Percentiles rank a stretch among this genome's conserved stretches.
phyloP scores from a whole-genome alignment of 2,329 filamentous ascomycete species.

The Cryoendolithus antarcticus region DNA sequence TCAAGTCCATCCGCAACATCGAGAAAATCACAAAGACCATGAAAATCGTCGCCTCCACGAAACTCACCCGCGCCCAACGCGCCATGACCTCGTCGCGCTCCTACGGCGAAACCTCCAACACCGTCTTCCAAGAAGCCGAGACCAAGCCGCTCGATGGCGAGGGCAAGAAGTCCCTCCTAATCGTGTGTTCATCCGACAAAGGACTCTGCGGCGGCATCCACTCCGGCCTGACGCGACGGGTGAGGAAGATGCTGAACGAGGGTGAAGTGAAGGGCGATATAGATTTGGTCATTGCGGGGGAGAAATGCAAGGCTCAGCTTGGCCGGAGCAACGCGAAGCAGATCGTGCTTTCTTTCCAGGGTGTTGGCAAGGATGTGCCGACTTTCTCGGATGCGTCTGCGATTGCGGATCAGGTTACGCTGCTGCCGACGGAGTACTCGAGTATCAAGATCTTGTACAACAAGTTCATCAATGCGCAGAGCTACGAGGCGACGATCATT shows the following conservation, averaged over 20 bases:
- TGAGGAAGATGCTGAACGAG: conserved; percentile 55
- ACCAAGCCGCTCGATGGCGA: conserved; percentile 70
- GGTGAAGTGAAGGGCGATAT: conserved; percentile 36
- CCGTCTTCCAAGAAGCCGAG: conserved; percentile 91
- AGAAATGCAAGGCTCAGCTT: conserved; percentile 96
- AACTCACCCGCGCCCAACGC: conserved; percentile 90
- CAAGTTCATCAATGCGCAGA: conserved; percentile 90
- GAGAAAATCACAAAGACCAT: conserved; percentile 99
- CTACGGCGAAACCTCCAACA: conserved; percentile 91
- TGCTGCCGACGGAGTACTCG: conserved; percentile 75
- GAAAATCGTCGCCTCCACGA: conserved; percentile 99
- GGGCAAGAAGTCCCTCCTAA: conserved; percentile 81
- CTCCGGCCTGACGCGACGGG: conserved; percentile 77
- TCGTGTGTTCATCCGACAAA: conserved; percentile 98
- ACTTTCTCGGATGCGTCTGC: conserved; percentile 92
- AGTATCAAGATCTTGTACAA: conserved; percentile 95
- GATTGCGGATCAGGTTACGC: conserved; percentile 85
- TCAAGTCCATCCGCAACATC: conserved; percentile 99
- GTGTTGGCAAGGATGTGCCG: conserved; percentile 87
- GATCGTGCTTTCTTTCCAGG: conserved; percentile 78
- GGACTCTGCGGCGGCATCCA: conserved; percentile 98
- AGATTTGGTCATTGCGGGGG: conserved; percentile 82
- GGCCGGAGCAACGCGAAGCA: conserved; percentile 70
- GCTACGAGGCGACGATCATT: conserved; percentile 73
- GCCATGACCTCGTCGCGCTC: conserved; percentile 84